Percentiles rank a stretch among this genome's conserved stretches.
Conservation (phyloP, 2,329 filamentous ascomycete genomes). For the Trichoderma citrinoviride region DNA sequence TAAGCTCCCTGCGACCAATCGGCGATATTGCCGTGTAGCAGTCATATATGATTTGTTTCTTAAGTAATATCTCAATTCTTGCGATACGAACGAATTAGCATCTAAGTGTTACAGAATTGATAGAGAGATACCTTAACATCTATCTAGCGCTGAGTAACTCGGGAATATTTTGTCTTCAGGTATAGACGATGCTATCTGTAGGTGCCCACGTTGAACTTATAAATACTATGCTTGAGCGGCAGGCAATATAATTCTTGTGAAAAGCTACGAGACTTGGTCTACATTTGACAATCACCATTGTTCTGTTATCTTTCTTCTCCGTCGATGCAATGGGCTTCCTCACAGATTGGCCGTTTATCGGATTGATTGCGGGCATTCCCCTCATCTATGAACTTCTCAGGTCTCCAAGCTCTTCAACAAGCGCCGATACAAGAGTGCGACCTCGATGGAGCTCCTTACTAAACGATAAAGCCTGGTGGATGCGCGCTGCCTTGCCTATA, state of each 20-base stretch:
- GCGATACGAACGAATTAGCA: too few relatives aligned
- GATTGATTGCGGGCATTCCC: not conserved
- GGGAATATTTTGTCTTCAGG: not conserved
- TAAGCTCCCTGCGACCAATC: not conserved
- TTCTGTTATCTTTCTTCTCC: not conserved
- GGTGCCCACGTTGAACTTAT: not conserved
- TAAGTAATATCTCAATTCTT: not conserved
- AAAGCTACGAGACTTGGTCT: too few relatives aligned
- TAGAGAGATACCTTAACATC: not conserved
- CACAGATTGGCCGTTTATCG: not conserved
- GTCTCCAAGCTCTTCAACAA: not conserved
- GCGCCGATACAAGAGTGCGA: not conserved
- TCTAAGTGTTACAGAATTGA: not conserved
- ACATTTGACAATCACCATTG: too few relatives aligned
- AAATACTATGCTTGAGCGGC: not conserved
- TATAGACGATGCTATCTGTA: not conserved
- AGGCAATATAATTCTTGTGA: too few relatives aligned
- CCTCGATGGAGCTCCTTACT: not conserved
- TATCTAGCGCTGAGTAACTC: slow-evolving; percentile 2
- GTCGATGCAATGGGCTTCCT: not conserved
- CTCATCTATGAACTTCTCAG: not conserved
- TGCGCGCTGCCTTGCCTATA: slow-evolving; percentile 1
- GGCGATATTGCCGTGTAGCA: not conserved
- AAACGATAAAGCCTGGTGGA: not conserved
- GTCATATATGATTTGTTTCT: not conserved